These are phyloP conservation scores for Urostyla sp. DNA, from an alignment of 73 alveolate species.

Conservation along the genomic window DNA sequence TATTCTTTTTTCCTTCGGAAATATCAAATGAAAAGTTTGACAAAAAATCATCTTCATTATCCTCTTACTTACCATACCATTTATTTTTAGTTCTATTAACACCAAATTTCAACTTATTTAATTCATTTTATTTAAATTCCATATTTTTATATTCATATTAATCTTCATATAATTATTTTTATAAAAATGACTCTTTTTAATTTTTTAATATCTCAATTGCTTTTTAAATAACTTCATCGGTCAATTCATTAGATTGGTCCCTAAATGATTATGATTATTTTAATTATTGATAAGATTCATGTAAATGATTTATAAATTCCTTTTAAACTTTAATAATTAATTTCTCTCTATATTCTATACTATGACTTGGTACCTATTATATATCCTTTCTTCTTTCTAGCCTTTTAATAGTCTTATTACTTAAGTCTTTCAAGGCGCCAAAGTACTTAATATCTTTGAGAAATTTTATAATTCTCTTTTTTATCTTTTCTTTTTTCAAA, in stretches of 20 bases:
- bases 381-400: neutral
- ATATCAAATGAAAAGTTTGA: no score
- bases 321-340: constrained; percentile 23
- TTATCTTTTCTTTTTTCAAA: neutral
- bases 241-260: neutral
- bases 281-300: neutral
- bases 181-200: constrained; percentile 4
- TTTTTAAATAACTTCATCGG: neutral
- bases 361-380: constrained; percentile 6
- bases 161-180: no score
- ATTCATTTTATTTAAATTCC: no score
- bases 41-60: no score
- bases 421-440: neutral
- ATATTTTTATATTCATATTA: no score
- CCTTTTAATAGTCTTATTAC: neutral
- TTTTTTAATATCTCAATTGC: neutral
- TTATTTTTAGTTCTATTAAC: no score
- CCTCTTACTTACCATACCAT: no score
- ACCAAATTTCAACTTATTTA: no score
- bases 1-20: neutral
- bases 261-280: neutral
- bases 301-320: neutral
- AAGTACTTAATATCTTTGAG: neutral
- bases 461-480: neutral
- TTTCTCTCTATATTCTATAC: constrained; percentile 17